Evolutionary conservation across 257 asterid species (phyloP), one percentile per base, ranked within the genome.

Genomic region (Solanum medicagineum): DNA sequence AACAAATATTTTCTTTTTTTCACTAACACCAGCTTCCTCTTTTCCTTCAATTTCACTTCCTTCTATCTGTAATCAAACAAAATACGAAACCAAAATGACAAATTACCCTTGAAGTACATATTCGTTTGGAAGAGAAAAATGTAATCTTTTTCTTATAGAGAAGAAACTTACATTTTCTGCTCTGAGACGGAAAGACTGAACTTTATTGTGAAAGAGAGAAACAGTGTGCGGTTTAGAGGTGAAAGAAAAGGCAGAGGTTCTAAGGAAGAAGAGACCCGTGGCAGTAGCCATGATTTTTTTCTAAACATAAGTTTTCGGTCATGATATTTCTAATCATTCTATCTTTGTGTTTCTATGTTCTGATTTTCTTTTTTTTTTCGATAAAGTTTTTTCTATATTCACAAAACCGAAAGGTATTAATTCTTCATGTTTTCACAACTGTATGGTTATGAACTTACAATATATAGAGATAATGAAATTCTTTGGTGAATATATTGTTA

Each of bases 1-100:
- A 36, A 96, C 99, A 85, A 94, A 96, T 22, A 96, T 88, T 71
- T 87, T 96, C 93, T 92, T 94, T 87, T 89, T 95, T 87, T 83
- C 89, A 40, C 51, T 80, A 29, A 65, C 68, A 55, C 86, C 88
- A 68, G 22, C 91, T 22, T 42, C 89, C 36, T 53, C 86, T 80
- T 90, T 91, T 89, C 89, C 95, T 83, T 81, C 89, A 85, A 93
- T 88, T 87, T 94, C 95, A 73, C 90, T 89, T 24, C 87, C 90
- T 70, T 90, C 93, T 98, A 94, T 92, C 98, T 93, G 88, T 53
- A 87, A 77, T 42, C 87, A 86, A 7, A 45, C 66, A 63, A 79
- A 85, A 83, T 15, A 81, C 6, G 2, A 19, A 60, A 74, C 81
- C 81, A 74, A 74, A 20, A n/a, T n/a, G 57, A 45, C 4, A 32